Base-by-base conservation (phyloP, 495 filamentous ascomycete species). In the Patellaria atrata region DNA sequence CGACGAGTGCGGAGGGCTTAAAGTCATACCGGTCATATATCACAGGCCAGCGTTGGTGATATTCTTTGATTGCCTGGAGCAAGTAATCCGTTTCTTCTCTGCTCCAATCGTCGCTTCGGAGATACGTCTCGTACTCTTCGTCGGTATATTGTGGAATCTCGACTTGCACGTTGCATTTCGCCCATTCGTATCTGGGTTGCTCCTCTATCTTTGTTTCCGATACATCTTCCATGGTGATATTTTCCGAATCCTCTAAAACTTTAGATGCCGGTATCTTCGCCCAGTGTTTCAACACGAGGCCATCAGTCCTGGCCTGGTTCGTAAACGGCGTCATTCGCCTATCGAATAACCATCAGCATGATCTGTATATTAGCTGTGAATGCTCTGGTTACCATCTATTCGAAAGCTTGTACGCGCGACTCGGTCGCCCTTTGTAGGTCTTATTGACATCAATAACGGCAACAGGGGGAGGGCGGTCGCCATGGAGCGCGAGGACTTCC, bases 11-110 rank as follows among this genome's bases (percentile, higher is more conserved):
- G 20, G 50, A 54, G 1, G 78, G 70, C 31, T 63, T 56, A 47
- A 73, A 93, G 15, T 92, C 82, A 56, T 94, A 97, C 9, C 85
- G 79, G 51, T 97, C 89, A 56, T 73, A 79, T 28, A 97, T 83
- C n/a, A 97, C 58, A 11, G 85, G 61, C 78, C 89, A 97, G 36
- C 86, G 74, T 27, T 92, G 61, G 44, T 89, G 82, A 47, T 73
- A 92, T 9, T 87, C 75, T 28, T 66, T 62, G 8, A 66, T 79
- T 17, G 87, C 47, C 17, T 71, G 58, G 51, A 94, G 62, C 38
- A 97, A 58, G 49, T 93, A 93, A 48, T 94, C 84, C 4, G 89
- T 96, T 55, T 97, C 89, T 33, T 85, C 79, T 41, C 77, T 79
- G 13, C 79, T 73, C 89, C 89, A 97, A 37, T 85, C 71, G 19